Percentiles rank a stretch among this genome's conserved stretches.
Evolutionary conservation across 1,284 basidiomycete genomes (phyloP).

Genomic region (Gomphus sp.): DNA sequence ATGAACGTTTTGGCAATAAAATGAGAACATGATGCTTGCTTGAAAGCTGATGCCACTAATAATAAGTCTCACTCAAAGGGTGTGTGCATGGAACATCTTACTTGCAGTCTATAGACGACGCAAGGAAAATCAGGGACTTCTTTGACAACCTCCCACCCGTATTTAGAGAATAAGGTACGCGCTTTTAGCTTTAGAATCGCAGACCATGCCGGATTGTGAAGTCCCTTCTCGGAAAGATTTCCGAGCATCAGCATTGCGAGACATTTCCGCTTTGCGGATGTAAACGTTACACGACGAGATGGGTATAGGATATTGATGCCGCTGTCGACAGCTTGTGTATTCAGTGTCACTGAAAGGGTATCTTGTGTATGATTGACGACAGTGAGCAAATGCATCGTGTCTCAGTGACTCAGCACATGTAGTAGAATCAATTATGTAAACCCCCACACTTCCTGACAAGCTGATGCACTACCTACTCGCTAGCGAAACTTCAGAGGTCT

Average conservation of each 20-base stretch:
- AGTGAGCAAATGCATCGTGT: conserved; percentile 20
- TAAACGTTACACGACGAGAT: conserved; percentile 16
- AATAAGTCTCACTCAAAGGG: neutral
- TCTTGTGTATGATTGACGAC: conserved; percentile 39
- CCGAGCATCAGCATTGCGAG: conserved; percentile 4
- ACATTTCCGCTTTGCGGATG: conserved; percentile 18
- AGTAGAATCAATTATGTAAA: too few relatives aligned
- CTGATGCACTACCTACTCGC: too few relatives aligned
- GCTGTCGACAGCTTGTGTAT: neutral
- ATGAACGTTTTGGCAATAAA: conserved; percentile 46
- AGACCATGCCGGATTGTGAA: conserved; percentile 35
- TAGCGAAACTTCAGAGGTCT: too few relatives aligned
- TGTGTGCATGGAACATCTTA: neutral
- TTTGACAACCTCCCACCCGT: conserved; percentile 14
- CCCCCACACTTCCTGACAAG: too few relatives aligned
- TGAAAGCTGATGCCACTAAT: neutral
- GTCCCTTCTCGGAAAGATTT: conserved; percentile 29
- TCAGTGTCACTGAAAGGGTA: conserved; percentile 16
- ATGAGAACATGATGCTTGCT: conserved; percentile 32
- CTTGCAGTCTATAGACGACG: neutral
- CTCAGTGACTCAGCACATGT: neutral
- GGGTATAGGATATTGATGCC: conserved; percentile 12
- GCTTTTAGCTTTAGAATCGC: conserved; percentile 47
- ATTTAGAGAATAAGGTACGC: conserved; percentile 23
- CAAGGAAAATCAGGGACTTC: neutral